A percentile compares a stretch with the other conserved stretches of the same genome.
phyloP scores from a whole-genome alignment of 805 yeast species.

The Pichia membranifaciens region DNA sequence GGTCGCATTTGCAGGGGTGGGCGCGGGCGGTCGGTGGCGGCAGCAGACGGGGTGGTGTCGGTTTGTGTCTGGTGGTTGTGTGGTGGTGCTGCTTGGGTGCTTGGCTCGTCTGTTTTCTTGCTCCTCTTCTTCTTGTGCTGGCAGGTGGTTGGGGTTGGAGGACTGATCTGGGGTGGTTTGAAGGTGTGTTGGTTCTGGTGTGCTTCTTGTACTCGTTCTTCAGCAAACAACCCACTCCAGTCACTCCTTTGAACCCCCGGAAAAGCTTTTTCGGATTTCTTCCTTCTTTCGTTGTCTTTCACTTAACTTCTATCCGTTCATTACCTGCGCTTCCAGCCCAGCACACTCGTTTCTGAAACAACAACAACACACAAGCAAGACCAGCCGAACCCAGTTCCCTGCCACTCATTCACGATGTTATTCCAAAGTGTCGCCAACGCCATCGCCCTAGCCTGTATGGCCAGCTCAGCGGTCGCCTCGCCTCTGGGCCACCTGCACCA shows the following conservation, averaged over 20 bases:
- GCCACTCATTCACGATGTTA: conserved; percentile 21
- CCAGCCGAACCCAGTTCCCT: no score
- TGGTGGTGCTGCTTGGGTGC: no score
- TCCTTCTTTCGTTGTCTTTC: no score
- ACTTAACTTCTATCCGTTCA: conserved; percentile 8
- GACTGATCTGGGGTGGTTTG: neutral
- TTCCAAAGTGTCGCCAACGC: conserved; percentile 35
- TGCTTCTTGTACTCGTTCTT: neutral
- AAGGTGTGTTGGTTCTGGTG: no score
- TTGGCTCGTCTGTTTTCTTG: neutral
- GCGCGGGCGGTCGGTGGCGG: no score
- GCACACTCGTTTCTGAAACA: no score
- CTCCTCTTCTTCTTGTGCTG: neutral
- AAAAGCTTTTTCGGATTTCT: no score
- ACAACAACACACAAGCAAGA: no score
- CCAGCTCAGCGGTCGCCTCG: conserved; percentile 48
- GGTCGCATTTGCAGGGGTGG: no score
- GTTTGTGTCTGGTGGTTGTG: no score
- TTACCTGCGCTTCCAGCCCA: neutral
- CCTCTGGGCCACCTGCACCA: conserved; percentile 60
- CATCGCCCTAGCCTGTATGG: conserved; percentile 34
- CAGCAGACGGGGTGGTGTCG: no score
- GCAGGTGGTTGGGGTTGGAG: neutral
- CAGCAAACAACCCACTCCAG: conserved; percentile 17
- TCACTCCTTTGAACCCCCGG: no score